Base-by-base conservation (phyloP, 306 rosid species). In the Amphicarpaea edgeworthii region DNA sequence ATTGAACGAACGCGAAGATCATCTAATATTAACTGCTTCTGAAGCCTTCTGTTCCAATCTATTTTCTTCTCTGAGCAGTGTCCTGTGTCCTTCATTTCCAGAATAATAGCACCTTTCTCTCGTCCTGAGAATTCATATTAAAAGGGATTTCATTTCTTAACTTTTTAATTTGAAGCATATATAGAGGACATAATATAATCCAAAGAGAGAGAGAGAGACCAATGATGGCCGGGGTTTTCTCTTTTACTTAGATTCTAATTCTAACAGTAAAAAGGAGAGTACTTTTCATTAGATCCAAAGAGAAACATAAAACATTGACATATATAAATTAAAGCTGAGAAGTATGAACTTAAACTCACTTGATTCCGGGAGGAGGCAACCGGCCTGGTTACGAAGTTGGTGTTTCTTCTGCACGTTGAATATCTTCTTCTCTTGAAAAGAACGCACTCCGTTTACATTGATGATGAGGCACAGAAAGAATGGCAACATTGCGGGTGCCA, bases 1-100 rank as follows among this genome's bases (percentile, higher is more conserved):
- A 94, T 81, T 23, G 79, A 83, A 41, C 68, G 73, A 38, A 91
- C 94, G 51, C 72, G 85, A 67, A 83, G 76, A 28, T 86, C 78
- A 57, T 90, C 97, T 21, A 63, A 68, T 64, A 82, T 17, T 24
- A 90, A 8, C 42, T 82, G 89, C 41, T 79, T 88, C 70, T 83
- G 83, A 30, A 71, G 58, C 81, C 74, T 77, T 64, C 41, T 73
- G 26, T 61, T 81, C 85, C 90, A 84, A 60, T 86, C 71, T 5
- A 34, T 45, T n/a, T 69, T 70, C 68, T 83, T 84, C 63, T 79
- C 76, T 32, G 93, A 73, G 85, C 97, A 91, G 75, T 78, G 82
- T 50, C 78, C 90, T 68, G 79, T 71, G 78, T 90, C 87, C 82
- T 88, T 87, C 89, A 92, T 88, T 84, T 94, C 95, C 73, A 94